These are phyloP conservation scores for Extremus antarcticus DNA, from an alignment of 495 filamentous ascomycete species.

Conservation along the genomic window DNA sequence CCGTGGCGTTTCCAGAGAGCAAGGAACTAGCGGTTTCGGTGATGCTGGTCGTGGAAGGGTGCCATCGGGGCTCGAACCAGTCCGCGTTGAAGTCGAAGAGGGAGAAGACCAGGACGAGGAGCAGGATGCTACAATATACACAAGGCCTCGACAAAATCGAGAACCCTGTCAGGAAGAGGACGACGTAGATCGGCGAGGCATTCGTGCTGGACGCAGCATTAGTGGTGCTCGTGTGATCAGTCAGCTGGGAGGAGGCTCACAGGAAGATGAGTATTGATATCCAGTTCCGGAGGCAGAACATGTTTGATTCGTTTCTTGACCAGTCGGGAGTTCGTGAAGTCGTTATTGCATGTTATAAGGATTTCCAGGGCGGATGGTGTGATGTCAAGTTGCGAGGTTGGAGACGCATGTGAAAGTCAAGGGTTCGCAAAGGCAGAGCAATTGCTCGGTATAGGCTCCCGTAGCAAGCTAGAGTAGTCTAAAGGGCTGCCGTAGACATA, in stretches of 20 bases:
- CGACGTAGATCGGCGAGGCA: conserved; percentile 32
- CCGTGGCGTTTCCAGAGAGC: conserved; percentile 11
- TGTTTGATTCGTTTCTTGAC: not conserved
- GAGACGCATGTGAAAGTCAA: too few relatives aligned
- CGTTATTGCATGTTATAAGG: not conserved
- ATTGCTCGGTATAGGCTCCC: too few relatives aligned
- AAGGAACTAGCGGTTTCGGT: conserved; percentile 5
- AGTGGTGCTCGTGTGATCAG: not conserved
- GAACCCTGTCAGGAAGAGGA: conserved; percentile 33
- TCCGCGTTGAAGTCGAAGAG: conserved; percentile 33
- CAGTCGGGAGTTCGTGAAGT: not conserved
- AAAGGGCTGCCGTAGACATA: too few relatives aligned
- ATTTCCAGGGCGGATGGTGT: too few relatives aligned
- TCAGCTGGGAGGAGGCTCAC: conserved; percentile 17
- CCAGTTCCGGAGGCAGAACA: conserved; percentile 34
- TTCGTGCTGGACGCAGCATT: conserved; percentile 22
- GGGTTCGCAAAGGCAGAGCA: too few relatives aligned
- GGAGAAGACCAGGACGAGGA: conserved; percentile 31
- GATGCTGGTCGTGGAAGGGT: conserved; percentile 1
- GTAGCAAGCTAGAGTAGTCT: too few relatives aligned
- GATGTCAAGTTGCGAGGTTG: too few relatives aligned
- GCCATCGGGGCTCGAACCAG: conserved; percentile 32
- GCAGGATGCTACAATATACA: conserved; percentile 35
- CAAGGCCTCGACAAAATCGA: conserved; percentile 34
- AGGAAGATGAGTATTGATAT: conserved; percentile 32